Conservation (phyloP, 192 early-diverging fungal genomes). For the Allomyces javanicus region DNA sequence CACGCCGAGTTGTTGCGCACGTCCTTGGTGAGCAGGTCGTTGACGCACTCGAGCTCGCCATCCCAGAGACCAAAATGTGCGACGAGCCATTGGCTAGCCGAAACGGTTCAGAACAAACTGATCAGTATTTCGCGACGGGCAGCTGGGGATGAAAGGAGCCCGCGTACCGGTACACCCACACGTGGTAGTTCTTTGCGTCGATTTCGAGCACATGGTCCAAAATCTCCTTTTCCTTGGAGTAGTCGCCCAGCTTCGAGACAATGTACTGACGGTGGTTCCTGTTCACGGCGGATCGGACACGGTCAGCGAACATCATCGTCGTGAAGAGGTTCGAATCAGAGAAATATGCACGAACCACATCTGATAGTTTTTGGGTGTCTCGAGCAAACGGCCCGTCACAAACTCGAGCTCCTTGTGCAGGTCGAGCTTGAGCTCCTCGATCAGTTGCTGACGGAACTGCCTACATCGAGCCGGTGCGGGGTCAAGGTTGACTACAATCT, state of each 20-base stretch:
- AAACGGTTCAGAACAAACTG: slow-evolving; percentile 1
- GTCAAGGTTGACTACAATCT: too few species aligned
- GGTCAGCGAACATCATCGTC: neutral
- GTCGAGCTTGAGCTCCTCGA: slow-evolving; percentile 46
- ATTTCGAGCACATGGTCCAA: slow-evolving; percentile 42
- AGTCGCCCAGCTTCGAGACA: slow-evolving; percentile 30
- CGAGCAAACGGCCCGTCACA: slow-evolving; percentile 43
- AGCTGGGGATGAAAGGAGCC: neutral
- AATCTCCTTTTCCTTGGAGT: slow-evolving; percentile 47
- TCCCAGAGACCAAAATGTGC: slow-evolving; percentile 53
- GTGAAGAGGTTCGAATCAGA: too few species aligned
- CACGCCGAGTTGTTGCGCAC: slow-evolving; percentile 95
- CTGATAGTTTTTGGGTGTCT: slow-evolving; percentile 86
- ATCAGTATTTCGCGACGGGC: too few species aligned
- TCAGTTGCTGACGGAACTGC: slow-evolving; percentile 65
- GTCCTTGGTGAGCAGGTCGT: slow-evolving; percentile 55
- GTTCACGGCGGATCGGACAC: neutral
- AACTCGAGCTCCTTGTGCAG: slow-evolving; percentile 56
- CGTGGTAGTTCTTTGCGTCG: slow-evolving; percentile 97
- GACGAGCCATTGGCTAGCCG: slow-evolving; percentile 70
- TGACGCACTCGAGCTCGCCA: slow-evolving; percentile 50
- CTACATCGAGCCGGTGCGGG: slow-evolving; percentile 6
- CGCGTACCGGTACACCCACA: slow-evolving; percentile 74
- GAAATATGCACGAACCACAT: slow-evolving; percentile 42
- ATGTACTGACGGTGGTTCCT: slow-evolving; percentile 71